Percentiles rank a stretch among this genome's conserved stretches.
These are phyloP conservation scores for Xylariaceae sp. DNA, from an alignment of 2,329 filamentous ascomycete genomes.

Conservation along the genomic window DNA sequence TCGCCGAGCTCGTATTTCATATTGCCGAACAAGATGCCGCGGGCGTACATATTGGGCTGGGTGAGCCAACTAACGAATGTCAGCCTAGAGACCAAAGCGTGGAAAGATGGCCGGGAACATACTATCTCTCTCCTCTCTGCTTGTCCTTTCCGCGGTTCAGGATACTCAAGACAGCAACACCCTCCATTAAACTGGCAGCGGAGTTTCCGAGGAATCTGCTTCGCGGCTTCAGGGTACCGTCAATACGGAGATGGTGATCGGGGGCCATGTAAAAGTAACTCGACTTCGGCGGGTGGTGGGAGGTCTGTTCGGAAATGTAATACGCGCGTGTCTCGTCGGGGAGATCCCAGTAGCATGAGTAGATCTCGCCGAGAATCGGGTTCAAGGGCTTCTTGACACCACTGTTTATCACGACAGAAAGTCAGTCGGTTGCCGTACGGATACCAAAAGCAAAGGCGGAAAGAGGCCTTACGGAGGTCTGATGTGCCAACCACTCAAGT, in stretches of 20 bases:
- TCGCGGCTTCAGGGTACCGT: constrained; percentile 88
- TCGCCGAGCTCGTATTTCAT: constrained; percentile 99
- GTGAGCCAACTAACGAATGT: constrained; percentile 65
- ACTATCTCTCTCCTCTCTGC: constrained; percentile 79
- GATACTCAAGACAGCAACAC: constrained; percentile 79
- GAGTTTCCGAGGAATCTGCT: constrained; percentile 97
- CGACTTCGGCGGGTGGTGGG: constrained; percentile 95
- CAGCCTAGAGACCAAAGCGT: not conserved
- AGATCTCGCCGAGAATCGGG: constrained; percentile 90
- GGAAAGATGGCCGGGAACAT: constrained; percentile 35
- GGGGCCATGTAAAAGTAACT: constrained; percentile 99
- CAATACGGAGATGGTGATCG: constrained; percentile 87
- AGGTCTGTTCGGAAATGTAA: constrained; percentile 96
- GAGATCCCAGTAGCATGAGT: constrained; percentile 93
- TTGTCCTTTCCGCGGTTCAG: constrained; percentile 67
- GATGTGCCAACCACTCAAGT: constrained; percentile 97
- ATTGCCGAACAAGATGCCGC: constrained; percentile 94
- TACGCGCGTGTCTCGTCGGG: constrained; percentile 79
- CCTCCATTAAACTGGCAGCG: constrained; percentile 96
- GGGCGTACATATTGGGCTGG: constrained; percentile 98
- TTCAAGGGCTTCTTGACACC: constrained; percentile 98
- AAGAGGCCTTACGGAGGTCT: constrained; percentile 72
- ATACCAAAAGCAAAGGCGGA: not conserved
- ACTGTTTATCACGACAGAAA: constrained; percentile 40
- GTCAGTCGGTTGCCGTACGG: constrained; percentile 10